Evolutionary conservation across 164 flowering plant species (phyloP).

Genomic region (Chimonanthus salicifolius): DNA sequence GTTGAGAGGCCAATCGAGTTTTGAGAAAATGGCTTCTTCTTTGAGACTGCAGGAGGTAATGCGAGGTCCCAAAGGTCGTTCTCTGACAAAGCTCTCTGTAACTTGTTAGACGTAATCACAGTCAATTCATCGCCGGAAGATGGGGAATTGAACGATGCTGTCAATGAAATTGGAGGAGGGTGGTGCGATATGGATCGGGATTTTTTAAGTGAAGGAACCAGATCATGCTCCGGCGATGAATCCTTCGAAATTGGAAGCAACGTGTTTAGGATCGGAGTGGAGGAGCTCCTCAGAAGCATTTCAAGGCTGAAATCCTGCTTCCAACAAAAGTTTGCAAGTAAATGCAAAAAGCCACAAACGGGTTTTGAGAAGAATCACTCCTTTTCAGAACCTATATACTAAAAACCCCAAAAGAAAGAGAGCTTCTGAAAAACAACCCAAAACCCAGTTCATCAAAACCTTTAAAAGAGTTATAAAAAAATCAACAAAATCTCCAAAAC

Average conservation of each 20-base stretch:
- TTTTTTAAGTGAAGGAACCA: neutral
- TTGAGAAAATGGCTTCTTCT: conserved; percentile 10
- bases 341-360: neutral
- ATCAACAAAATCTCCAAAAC: neutral
- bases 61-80: conserved; percentile 28
- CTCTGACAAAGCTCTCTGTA: conserved; percentile 40
- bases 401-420: neutral
- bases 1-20: neutral
- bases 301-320: neutral
- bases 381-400: neutral
- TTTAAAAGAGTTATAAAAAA: neutral
- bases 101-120: conserved; percentile 18
- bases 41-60: conserved; percentile 8
- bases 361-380: neutral
- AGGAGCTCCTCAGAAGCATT: conserved; percentile 12
- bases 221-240: neutral
- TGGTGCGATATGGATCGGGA: neutral
- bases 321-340: neutral
- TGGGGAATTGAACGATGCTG: conserved; percentile 1
- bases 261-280: conserved; percentile 5
- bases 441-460: neutral
- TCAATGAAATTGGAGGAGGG: neutral
- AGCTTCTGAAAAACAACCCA: neutral
- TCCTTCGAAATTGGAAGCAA: conserved; percentile 5
- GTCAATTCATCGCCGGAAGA: neutral